Evolutionary conservation across 768 basidiomycete genomes (phyloP).

Genomic region (Chalciporus pseudorubinellus): DNA sequence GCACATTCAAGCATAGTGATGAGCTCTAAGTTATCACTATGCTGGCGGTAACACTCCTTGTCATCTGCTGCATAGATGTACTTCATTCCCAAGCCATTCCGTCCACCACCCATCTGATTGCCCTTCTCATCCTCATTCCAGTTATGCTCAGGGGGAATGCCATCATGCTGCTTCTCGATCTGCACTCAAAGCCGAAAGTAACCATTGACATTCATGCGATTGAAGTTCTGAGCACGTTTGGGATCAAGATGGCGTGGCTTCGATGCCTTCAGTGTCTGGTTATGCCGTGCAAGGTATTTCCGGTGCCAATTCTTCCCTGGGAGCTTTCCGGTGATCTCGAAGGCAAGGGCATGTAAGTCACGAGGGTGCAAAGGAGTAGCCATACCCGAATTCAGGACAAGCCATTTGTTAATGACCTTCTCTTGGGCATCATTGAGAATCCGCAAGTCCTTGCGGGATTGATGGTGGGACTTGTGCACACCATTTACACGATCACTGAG

Average conservation of each 20-base stretch:
- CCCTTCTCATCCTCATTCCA: constrained; percentile 13
- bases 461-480: not conserved
- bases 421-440: not conserved
- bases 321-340: not conserved
- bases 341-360: not conserved
- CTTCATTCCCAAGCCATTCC: too few species aligned
- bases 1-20: too few species aligned
- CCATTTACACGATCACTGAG: not conserved
- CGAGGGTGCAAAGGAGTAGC: constrained; percentile 1
- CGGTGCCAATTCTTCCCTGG: not conserved
- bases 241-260: constrained; percentile 1
- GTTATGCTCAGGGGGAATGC: constrained; percentile 4
- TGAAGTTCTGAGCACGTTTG: constrained; percentile 7
- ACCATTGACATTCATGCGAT: not conserved
- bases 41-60: too few species aligned
- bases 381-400: not conserved
- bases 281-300: not conserved
- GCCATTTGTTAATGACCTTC: constrained; percentile 1
- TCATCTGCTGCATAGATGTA: too few species aligned
- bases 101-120: constrained; percentile 9
- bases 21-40: too few species aligned
- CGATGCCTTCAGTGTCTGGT: not conserved
- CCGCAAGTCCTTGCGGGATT: not conserved
- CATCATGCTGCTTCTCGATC: constrained; percentile 1
- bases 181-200: not conserved